Base-by-base conservation (phyloP, 2,329 filamentous ascomycete species). In the Penicillium brasilianum region DNA sequence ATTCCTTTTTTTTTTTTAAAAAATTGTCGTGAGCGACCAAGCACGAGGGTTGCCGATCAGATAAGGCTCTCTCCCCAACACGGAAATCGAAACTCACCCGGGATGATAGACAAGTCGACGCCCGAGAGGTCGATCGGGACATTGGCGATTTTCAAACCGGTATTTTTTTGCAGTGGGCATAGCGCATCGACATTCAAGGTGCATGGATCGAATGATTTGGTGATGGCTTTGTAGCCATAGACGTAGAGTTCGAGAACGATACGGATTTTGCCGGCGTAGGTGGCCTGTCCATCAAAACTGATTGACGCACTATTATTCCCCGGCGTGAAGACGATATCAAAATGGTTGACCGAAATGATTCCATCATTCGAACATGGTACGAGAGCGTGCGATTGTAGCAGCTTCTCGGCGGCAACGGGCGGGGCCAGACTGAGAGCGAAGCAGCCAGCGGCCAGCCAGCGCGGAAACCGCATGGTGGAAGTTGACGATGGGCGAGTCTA, bases 161-260 rank as follows among this genome's bases (percentile, higher is more conserved):
- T 93, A 10, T 92, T 87, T 66, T 87, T 90, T 92, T 37, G 20
- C 9, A 97, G 96, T 61, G 93, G 93, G 78, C 93, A 97, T 68
- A 97, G 85, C 76, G 92, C 92, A 57, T 82, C 76, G 62, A 96
- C 82, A 37, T 84, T 77, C 63, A 85, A 82, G 46, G 85, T 80
- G 82, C 94, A 98, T 41, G 94, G 94, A 73, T 97, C 82, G 69
- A 97, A 76, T 4, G 80, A 86, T 68, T 87, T 78, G 64, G 83
- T 85, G 68, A 93, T 77, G 66, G 91, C 87, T 32, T 85, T 81
- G 78, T 90, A 93, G 56, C 94, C 94, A 74, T 97, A 98, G 57
- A 91, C 93, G 61, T 88, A 85, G 68, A 96, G 85, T 60, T 87
- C 78, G 57, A 96, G 74, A 65, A 93, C 88, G 69, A 95, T 93